A percentile compares a stretch with the other conserved stretches of the same genome.
phyloP scores from a whole-genome alignment of 805 yeast species.

The Helenozyma baotianmanensis region DNA sequence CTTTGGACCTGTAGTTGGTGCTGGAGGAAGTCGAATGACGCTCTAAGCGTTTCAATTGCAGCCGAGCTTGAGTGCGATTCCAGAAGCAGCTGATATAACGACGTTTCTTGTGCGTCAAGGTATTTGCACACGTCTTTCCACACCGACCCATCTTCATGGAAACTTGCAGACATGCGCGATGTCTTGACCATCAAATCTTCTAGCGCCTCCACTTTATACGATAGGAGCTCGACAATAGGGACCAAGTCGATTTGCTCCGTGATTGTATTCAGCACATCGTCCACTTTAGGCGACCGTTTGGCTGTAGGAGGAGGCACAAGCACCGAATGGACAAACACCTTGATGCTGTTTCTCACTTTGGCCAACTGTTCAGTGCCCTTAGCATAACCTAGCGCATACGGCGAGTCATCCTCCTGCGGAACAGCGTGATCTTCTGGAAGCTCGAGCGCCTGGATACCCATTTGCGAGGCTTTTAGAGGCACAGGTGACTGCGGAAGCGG shows the following conservation, averaged over 20 bases:
- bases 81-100: slow-evolving; percentile 12
- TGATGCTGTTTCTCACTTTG: slow-evolving; percentile 17
- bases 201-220: slow-evolving; percentile 25
- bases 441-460: slow-evolving; percentile 3
- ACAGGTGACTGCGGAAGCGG: neutral
- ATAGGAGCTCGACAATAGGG: slow-evolving; percentile 29
- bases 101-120: slow-evolving; percentile 24
- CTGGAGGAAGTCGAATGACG: neutral
- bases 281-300: too few species aligned
- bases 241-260: slow-evolving; percentile 27
- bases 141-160: slow-evolving; percentile 21
- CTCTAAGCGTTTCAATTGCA: neutral
- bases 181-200: slow-evolving; percentile 20
- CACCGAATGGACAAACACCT: too few species aligned
- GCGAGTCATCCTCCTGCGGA: slow-evolving; percentile 14
- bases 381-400: slow-evolving; percentile 33
- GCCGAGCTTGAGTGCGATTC: neutral
- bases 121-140: slow-evolving; percentile 26
- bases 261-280: slow-evolving; percentile 33
- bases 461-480: neutral
- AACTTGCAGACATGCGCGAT: slow-evolving; percentile 23
- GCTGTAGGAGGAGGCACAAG: too few species aligned
- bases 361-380: slow-evolving; percentile 29
- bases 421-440: neutral
- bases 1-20: too few species aligned